Conservation (phyloP, 169 alveolate genomes). For the Besnoitia besnoiti region DNA sequence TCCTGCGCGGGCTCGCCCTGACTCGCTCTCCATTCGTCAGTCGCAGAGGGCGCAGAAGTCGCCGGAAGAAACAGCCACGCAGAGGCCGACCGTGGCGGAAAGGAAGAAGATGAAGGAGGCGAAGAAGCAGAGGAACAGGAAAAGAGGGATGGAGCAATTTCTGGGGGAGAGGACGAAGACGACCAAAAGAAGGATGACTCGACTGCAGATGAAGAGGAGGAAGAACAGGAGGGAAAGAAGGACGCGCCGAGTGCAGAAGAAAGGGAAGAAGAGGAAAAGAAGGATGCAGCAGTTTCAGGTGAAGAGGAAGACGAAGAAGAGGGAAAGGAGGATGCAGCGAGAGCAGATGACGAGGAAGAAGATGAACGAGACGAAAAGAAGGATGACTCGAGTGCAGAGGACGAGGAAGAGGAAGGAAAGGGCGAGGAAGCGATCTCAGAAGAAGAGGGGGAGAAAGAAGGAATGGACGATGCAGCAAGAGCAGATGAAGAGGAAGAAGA, state of each 20-base stretch:
- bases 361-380: background rate
- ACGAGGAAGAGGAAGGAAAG: background rate
- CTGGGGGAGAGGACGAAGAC: background rate
- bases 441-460: background rate
- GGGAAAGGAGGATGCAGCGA: background rate
- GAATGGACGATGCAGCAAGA: background rate
- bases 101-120: background rate
- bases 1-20: too few species aligned
- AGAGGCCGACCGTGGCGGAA: background rate
- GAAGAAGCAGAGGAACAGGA: background rate
- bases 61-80: background rate
- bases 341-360: background rate
- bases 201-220: background rate
- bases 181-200: background rate
- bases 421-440: background rate
- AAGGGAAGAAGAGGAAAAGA: background rate
- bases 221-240: background rate
- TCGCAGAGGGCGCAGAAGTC: background rate
- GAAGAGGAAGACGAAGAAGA: background rate
- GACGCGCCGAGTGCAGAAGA: background rate
- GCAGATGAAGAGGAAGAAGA: background rate
- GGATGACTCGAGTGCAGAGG: background rate
- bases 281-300: background rate
- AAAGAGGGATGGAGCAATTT: background rate
- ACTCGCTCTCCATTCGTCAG: too few species aligned